These are phyloP conservation scores for Prasinococcaceae sp. DNA, from an alignment of 139 green algal species.

Conservation along the genomic window DNA sequence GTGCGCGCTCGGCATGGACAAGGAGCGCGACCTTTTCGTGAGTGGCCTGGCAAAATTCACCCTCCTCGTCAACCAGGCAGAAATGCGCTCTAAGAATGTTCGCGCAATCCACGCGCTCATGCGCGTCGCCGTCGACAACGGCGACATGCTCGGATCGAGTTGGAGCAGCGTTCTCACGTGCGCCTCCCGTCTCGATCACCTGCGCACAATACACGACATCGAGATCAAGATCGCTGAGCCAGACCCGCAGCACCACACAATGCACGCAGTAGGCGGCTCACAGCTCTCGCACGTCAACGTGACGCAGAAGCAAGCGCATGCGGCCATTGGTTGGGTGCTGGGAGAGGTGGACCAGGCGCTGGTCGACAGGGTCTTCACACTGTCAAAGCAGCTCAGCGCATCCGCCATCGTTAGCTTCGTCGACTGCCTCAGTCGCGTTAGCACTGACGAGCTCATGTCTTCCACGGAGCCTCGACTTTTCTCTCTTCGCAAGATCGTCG, in stretches of 20 bases:
- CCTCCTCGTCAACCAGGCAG: constrained; percentile 41
- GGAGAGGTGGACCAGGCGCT: neutral
- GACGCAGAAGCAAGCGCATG: too few species aligned
- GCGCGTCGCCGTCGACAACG: constrained; percentile 18
- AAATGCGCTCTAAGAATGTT: constrained; percentile 75
- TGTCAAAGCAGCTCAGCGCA: constrained; percentile 43
- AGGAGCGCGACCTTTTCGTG: constrained; percentile 70
- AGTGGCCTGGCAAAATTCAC: constrained; percentile 57
- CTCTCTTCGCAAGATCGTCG: constrained; percentile 85
- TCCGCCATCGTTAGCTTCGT: constrained; percentile 88
- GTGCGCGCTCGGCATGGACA: constrained; percentile 58
- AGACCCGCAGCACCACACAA: too few species aligned
- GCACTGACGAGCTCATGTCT: constrained; percentile 51
- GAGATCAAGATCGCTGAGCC: constrained; percentile 32
- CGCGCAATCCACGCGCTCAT: constrained; percentile 27
- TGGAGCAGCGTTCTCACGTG: constrained; percentile 85
- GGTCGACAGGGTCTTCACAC: constrained; percentile 50
- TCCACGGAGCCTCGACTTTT: constrained; percentile 64
- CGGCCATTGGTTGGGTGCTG: too few species aligned
- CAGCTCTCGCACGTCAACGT: too few species aligned
- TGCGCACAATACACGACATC: constrained; percentile 68
- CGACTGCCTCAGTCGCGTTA: constrained; percentile 46
- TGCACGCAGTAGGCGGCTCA: too few species aligned
- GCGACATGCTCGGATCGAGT: constrained; percentile 29
- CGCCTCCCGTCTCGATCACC: constrained; percentile 84